These are phyloP conservation scores for Kondoa subrosea DNA, from an alignment of 768 basidiomycete genomes.

Conservation along the genomic window DNA sequence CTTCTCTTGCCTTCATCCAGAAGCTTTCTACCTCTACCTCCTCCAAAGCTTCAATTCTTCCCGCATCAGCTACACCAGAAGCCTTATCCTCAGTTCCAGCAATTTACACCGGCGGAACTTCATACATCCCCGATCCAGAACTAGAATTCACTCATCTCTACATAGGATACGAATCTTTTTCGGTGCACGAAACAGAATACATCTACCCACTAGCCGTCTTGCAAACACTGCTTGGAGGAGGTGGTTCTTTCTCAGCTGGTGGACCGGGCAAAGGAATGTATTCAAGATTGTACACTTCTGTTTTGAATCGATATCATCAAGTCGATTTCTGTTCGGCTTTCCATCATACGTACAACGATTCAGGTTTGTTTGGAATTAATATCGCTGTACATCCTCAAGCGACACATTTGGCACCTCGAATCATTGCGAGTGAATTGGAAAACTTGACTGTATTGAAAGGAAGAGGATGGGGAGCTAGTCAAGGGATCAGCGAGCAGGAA, in stretches of 20 bases:
- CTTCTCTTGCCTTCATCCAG: not conserved
- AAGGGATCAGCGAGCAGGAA: conserved; percentile 40
- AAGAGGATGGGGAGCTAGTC: conserved; percentile 39
- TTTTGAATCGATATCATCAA: conserved; percentile 82
- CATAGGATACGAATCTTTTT: conserved; percentile 75
- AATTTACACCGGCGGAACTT: conserved; percentile 66
- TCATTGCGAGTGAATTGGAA: conserved; percentile 76
- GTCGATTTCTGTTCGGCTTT: conserved; percentile 91
- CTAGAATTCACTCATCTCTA: conserved; percentile 83
- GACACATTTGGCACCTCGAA: conserved; percentile 50
- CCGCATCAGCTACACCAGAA: conserved; percentile 19
- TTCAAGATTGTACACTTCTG: conserved; percentile 84
- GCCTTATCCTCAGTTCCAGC: conserved; percentile 32
- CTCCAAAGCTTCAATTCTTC: not conserved
- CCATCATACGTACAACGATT: conserved; percentile 93
- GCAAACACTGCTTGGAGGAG: conserved; percentile 86
- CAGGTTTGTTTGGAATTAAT: conserved; percentile 78
- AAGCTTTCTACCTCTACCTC: conserved; percentile 4
- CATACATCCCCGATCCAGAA: conserved; percentile 44
- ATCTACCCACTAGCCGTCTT: conserved; percentile 85
- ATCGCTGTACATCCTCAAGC: conserved; percentile 60
- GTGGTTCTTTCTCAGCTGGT: conserved; percentile 91
- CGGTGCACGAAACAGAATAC: conserved; percentile 68
- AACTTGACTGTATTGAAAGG: conserved; percentile 50
- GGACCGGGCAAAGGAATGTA: conserved; percentile 99